These are phyloP conservation scores for Cryptosporidium tyzzeri DNA, from an alignment of 169 alveolate genomes.

Conservation along the genomic window DNA sequence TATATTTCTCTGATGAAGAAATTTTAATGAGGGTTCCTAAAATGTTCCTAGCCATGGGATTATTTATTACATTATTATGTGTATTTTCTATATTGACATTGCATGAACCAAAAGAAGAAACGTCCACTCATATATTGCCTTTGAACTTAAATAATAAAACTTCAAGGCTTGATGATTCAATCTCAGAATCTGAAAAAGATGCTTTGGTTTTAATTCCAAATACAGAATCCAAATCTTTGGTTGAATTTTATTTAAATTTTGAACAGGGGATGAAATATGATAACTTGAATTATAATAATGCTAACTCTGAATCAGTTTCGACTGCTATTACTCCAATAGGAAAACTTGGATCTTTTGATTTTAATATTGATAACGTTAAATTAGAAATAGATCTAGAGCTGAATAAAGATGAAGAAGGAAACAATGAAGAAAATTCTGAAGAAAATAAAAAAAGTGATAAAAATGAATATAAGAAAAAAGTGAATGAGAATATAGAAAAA, in stretches of 20 bases:
- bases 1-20: slow-evolving; percentile 46
- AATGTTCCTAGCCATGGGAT: slow-evolving; percentile 64
- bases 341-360: not conserved
- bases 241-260: no score
- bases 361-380: not conserved
- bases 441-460: not conserved
- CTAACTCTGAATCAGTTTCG: not conserved
- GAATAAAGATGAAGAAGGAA: not conserved
- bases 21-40: slow-evolving; percentile 41
- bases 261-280: not conserved
- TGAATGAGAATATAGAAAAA: not conserved
- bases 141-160: not conserved
- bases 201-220: not conserved
- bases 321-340: not conserved
- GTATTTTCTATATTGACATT: slow-evolving; percentile 24
- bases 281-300: not conserved
- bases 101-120: slow-evolving; percentile 36
- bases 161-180: not conserved
- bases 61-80: slow-evolving; percentile 1
- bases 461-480: no score
- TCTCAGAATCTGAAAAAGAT: not conserved
- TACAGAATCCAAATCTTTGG: not conserved
- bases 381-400: not conserved
- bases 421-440: not conserved
- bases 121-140: not conserved